Percentiles rank a stretch among this genome's conserved stretches.
These are phyloP conservation scores for Podospora sp. DNA, from an alignment of 495 filamentous ascomycete species.

Conservation along the genomic window DNA sequence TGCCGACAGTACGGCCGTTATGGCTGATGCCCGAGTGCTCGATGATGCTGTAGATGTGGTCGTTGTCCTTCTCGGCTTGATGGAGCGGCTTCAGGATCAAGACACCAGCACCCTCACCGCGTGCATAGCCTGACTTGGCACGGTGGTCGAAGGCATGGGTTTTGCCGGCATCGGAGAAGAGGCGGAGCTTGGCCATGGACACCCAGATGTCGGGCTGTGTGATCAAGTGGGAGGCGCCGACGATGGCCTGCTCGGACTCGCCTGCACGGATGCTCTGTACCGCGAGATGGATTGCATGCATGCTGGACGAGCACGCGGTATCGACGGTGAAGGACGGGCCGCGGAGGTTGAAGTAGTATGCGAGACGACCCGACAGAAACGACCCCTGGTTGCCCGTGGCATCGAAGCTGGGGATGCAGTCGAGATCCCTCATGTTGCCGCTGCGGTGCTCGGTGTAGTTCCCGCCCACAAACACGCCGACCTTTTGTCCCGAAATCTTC, in stretches of 20 bases:
- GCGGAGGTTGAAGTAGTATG: slow-evolving; percentile 56
- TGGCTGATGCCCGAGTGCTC: slow-evolving; percentile 56
- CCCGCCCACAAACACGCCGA: slow-evolving; percentile 50
- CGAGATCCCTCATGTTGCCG: slow-evolving; percentile 44
- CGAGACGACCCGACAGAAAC: slow-evolving; percentile 59
- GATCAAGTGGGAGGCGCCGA: slow-evolving; percentile 49
- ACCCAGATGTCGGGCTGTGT: slow-evolving; percentile 48
- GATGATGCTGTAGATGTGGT: slow-evolving; percentile 61
- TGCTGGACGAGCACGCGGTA: slow-evolving; percentile 82
- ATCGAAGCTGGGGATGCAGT: slow-evolving; percentile 44
- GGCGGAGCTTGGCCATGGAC: slow-evolving; percentile 39
- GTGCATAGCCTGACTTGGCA: slow-evolving; percentile 48
- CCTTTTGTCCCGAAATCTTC: slow-evolving; percentile 46
- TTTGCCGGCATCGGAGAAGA: slow-evolving; percentile 43
- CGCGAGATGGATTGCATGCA: slow-evolving; percentile 65
- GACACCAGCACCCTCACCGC: slow-evolving; percentile 47
- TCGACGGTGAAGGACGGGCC: slow-evolving; percentile 71
- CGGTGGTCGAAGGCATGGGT: slow-evolving; percentile 47
- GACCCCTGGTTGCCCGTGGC: slow-evolving; percentile 47
- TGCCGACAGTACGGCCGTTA: slow-evolving; percentile 57
- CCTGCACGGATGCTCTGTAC: slow-evolving; percentile 72
- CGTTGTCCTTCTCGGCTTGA: slow-evolving; percentile 55
- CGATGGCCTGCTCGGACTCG: slow-evolving; percentile 49
- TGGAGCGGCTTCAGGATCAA: slow-evolving; percentile 57
- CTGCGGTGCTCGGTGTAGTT: slow-evolving; percentile 43